Percentiles rank a stretch among this genome's conserved stretches.
Evolutionary conservation across 2,329 filamentous ascomycete genomes (phyloP).

Genomic region (Diaporthe sp.): DNA sequence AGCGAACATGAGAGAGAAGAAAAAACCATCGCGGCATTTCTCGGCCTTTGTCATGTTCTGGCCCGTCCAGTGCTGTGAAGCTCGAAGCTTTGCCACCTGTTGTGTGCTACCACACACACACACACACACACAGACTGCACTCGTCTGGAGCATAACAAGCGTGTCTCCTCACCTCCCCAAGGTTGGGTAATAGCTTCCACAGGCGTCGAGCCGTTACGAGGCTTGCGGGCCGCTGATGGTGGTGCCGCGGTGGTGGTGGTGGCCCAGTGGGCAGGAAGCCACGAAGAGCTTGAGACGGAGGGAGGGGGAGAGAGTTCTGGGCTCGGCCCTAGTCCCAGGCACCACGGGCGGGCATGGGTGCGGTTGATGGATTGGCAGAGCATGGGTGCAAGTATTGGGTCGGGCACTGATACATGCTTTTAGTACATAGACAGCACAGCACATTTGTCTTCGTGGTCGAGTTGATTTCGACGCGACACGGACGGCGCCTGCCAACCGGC

Average conservation of each 20-base stretch:
- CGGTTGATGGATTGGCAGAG: neutral
- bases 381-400: slow-evolving; percentile 28
- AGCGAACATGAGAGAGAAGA: neutral
- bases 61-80: slow-evolving; percentile 1
- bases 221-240: slow-evolving; percentile 29
- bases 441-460: neutral
- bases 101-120: slow-evolving; percentile 34
- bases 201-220: slow-evolving; percentile 35
- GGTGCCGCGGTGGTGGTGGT: slow-evolving; percentile 9
- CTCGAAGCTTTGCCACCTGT: slow-evolving; percentile 37
- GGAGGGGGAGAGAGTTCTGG: slow-evolving; percentile 30
- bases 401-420: slow-evolving; percentile 36
- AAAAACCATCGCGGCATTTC: slow-evolving; percentile 24
- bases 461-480: neutral
- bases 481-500: slow-evolving; percentile 24
- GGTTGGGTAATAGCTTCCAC: slow-evolving; percentile 32
- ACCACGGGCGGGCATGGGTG: slow-evolving; percentile 27
- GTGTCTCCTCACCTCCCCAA: slow-evolving; percentile 28
- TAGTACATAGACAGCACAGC: slow-evolving; percentile 4
- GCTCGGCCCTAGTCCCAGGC: slow-evolving; percentile 40
- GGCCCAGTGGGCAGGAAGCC: slow-evolving; percentile 7
- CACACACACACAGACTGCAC: neutral
- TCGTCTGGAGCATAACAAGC: slow-evolving; percentile 1
- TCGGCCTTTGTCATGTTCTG: slow-evolving; percentile 20
- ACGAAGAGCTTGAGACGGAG: neutral